These are phyloP conservation scores for Berberis vulgaris DNA, from an alignment of 164 flowering plant genomes.

Conservation along the genomic window DNA sequence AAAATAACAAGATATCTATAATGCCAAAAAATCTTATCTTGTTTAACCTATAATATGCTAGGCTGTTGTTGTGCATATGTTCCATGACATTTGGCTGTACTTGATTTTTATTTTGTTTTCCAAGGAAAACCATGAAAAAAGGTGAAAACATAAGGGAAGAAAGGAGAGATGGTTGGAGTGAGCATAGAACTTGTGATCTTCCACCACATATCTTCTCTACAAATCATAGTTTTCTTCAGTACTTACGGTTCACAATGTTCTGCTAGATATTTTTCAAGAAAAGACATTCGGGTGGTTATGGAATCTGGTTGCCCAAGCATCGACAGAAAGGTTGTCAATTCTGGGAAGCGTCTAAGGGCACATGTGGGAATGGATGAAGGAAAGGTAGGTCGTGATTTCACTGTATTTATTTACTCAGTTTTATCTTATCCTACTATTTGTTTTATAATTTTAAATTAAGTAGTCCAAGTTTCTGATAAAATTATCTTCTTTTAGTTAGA, in stretches of 20 bases:
- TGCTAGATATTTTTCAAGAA: slow-evolving; percentile 55
- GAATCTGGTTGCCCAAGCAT: slow-evolving; percentile 78
- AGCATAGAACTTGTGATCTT: too few relatives aligned
- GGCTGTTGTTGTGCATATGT: too few relatives aligned
- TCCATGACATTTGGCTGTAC: too few relatives aligned
- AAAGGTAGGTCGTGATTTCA: slow-evolving; percentile 38
- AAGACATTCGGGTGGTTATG: slow-evolving; percentile 48
- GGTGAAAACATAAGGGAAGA: too few relatives aligned
- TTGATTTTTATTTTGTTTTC: too few relatives aligned
- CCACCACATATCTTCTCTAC: neutral
- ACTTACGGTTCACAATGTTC: neutral
- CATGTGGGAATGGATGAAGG: slow-evolving; percentile 70
- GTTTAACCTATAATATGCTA: too few relatives aligned
- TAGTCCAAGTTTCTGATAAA: neutral
- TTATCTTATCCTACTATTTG: neutral
- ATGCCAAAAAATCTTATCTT: too few relatives aligned
- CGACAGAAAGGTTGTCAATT: slow-evolving; percentile 86
- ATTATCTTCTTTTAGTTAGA: neutral
- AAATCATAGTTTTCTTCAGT: neutral
- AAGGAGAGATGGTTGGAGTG: too few relatives aligned
- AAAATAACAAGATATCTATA: too few relatives aligned
- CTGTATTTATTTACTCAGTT: neutral
- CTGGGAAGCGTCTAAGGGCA: slow-evolving; percentile 82
- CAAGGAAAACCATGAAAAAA: too few relatives aligned
- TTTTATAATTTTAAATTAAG: neutral